Percentiles rank a stretch among this genome's conserved stretches.
Evolutionary conservation across 495 filamentous ascomycete genomes (phyloP).

Genomic region (Rostrohypoxylon terebratum): DNA sequence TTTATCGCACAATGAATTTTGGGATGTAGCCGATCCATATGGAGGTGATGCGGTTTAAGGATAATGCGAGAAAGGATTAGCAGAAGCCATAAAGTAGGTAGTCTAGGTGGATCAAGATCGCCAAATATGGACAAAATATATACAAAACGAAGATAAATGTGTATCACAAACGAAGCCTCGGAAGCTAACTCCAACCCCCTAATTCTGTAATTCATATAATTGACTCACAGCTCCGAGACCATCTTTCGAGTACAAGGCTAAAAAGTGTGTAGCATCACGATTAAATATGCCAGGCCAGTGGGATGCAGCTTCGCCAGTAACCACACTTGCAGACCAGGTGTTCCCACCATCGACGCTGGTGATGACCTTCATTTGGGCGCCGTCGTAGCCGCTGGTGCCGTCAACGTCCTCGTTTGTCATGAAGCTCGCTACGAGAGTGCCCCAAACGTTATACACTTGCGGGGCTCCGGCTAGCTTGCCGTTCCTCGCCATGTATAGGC

Average conservation of each 20-base stretch:
- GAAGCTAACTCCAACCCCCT: not conserved
- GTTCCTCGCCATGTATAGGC: constrained; percentile 61
- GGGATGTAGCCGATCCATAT: too few species aligned
- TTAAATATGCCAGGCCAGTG: constrained; percentile 60
- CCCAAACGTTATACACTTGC: constrained; percentile 68
- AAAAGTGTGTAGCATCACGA: constrained; percentile 27
- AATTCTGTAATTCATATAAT: constrained; percentile 27
- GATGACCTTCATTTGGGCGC: constrained; percentile 50
- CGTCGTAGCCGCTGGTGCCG: constrained; percentile 45
- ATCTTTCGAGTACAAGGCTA: constrained; percentile 33
- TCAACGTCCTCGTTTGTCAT: constrained; percentile 70
- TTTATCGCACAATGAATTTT: not conserved
- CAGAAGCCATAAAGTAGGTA: not conserved
- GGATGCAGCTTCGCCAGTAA: constrained; percentile 48
- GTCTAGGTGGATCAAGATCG: not conserved
- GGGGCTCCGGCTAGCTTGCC: constrained; percentile 58
- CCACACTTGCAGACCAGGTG: constrained; percentile 54
- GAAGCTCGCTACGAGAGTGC: constrained; percentile 67
- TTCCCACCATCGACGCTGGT: constrained; percentile 54
- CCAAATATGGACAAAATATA: not conserved
- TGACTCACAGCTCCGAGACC: constrained; percentile 29
- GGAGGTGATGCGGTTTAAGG: not conserved
- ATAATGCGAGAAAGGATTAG: not conserved
- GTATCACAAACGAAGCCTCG: not conserved
- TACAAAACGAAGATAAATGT: constrained; percentile 6